Conservation (phyloP, 2,329 filamentous ascomycete genomes). For the Venturia nashicola region DNA sequence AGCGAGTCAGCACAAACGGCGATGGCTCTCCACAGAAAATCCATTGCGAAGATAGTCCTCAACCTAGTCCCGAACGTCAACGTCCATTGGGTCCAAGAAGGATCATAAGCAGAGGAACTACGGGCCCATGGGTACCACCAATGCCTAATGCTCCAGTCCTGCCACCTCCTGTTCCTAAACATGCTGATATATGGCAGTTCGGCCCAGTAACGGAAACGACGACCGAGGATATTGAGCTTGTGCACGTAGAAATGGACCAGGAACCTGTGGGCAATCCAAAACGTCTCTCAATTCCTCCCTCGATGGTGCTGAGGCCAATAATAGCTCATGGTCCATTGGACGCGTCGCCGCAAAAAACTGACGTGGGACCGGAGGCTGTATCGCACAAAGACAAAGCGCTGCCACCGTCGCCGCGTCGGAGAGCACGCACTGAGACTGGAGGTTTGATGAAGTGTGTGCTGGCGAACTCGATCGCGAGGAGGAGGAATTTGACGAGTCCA, state of each 20-base stretch:
- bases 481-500: slow-evolving; percentile 12
- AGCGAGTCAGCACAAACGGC: not conserved
- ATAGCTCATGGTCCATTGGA: slow-evolving; percentile 5
- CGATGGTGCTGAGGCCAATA: slow-evolving; percentile 4
- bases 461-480: slow-evolving; percentile 17
- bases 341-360: slow-evolving; percentile 1
- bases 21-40: slow-evolving; percentile 1
- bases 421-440: slow-evolving; percentile 12
- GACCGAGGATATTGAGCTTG: not conserved
- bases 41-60: not conserved
- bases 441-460: slow-evolving; percentile 16
- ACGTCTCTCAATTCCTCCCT: slow-evolving; percentile 7
- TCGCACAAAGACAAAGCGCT: slow-evolving; percentile 12
- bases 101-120: not conserved
- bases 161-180: not conserved
- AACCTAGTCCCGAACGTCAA: not conserved
- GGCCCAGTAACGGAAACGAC: not conserved
- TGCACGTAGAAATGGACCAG: not conserved
- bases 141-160: not conserved
- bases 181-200: not conserved
- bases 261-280: not conserved
- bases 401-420: slow-evolving; percentile 13
- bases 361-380: not conserved
- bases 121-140: slow-evolving; percentile 2
- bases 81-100: not conserved